phyloP scores from a whole-genome alignment of 208 protist genomes.

The Leishmania arabica region DNA sequence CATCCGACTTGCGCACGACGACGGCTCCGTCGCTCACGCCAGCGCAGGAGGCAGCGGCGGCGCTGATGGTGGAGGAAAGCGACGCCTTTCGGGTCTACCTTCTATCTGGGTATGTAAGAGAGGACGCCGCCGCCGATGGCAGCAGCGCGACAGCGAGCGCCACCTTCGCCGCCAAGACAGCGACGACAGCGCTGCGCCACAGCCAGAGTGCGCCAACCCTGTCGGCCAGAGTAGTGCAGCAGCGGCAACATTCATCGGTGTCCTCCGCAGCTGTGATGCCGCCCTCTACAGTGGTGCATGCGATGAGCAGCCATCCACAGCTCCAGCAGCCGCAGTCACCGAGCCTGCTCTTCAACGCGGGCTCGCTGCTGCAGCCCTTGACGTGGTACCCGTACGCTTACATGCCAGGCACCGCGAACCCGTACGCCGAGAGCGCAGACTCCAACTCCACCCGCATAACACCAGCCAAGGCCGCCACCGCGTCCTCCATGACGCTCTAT shows the following conservation, averaged over 20 bases:
- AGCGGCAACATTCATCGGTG: not conserved
- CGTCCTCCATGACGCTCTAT: conserved; percentile 43
- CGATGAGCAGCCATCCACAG: not conserved
- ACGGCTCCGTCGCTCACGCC: conserved; percentile 9
- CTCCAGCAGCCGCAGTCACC: not conserved
- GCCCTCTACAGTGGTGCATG: not conserved
- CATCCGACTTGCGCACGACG: not conserved
- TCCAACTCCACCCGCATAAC: conserved; percentile 12
- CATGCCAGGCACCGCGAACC: conserved; percentile 37
- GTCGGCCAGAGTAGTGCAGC: not conserved
- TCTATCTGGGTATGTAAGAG: conserved; percentile 10
- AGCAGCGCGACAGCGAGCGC: not conserved
- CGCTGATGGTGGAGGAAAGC: conserved; percentile 28
- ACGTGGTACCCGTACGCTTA: conserved; percentile 42
- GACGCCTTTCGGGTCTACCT: conserved; percentile 23
- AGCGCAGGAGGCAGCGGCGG: conserved; percentile 12
- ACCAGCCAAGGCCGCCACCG: conserved; percentile 18
- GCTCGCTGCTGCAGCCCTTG: conserved; percentile 33
- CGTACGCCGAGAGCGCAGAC: conserved; percentile 31
- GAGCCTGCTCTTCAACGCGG: not conserved
- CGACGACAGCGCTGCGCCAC: not conserved
- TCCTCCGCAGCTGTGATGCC: not conserved
- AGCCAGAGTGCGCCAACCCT: conserved; percentile 13
- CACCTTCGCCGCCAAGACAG: not conserved
- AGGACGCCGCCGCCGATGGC: not conserved